A percentile compares a stretch with the other conserved stretches of the same genome.
Conservation (phyloP, 305 asterid genomes). For the Fraxinus platypoda region DNA sequence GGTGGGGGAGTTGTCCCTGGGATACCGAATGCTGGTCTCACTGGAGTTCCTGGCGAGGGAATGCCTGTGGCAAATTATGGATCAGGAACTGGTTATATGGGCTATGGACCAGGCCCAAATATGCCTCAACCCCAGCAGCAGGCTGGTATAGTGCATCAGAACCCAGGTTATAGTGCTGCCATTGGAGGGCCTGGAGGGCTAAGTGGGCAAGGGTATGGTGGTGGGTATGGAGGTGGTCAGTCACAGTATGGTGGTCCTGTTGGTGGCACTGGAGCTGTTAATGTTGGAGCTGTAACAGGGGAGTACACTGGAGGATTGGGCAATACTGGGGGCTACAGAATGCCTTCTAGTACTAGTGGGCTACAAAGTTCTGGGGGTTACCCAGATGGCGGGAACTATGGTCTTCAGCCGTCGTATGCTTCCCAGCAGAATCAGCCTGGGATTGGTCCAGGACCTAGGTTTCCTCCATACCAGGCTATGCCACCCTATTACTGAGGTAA, state of each 20-base stretch:
- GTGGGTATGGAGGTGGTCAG: constrained; percentile 34
- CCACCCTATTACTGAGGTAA: constrained; percentile 94
- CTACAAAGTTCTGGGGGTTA: constrained; percentile 70
- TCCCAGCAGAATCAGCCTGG: constrained; percentile 60
- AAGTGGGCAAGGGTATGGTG: constrained; percentile 59
- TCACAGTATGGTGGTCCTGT: constrained; percentile 43
- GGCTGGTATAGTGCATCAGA: constrained; percentile 63
- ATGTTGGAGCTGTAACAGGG: constrained; percentile 30
- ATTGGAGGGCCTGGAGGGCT: constrained; percentile 56
- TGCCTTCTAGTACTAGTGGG: constrained; percentile 64
- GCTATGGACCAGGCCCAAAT: constrained; percentile 56
- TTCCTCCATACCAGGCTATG: constrained; percentile 81
- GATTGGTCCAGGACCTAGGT: constrained; percentile 70
- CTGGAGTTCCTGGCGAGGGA: constrained; percentile 40
- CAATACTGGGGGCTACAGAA: constrained; percentile 59
- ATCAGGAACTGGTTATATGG: constrained; percentile 45
- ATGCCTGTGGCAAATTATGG: constrained; percentile 52
- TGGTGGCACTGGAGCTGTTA: constrained; percentile 27
- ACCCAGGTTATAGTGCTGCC: constrained; percentile 39
- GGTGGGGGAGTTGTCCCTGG: constrained; percentile 49
- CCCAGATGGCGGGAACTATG: constrained; percentile 71
- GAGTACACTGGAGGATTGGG: constrained; percentile 57
- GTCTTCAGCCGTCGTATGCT: constrained; percentile 44
- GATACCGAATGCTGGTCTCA: constrained; percentile 44
- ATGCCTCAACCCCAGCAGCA: constrained; percentile 64